Conservation (phyloP, 352 stramenopile genomes). For the Pythium aristosporum region DNA sequence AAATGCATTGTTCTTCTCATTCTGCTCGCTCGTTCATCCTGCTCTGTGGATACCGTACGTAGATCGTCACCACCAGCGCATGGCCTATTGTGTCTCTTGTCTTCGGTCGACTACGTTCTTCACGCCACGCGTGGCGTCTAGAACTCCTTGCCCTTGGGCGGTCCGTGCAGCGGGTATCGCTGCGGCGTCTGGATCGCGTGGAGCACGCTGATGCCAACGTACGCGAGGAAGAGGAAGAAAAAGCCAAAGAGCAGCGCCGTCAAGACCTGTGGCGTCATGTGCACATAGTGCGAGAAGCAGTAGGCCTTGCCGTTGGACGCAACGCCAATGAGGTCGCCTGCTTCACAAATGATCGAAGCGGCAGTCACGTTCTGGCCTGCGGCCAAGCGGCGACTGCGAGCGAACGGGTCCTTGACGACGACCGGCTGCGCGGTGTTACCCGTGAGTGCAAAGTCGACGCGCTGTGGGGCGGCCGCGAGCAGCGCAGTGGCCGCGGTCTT, state of each 20-base stretch:
- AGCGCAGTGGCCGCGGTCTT: constrained; percentile 39
- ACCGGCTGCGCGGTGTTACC: constrained; percentile 41
- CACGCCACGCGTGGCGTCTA: constrained; percentile 16
- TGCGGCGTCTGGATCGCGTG: constrained; percentile 77
- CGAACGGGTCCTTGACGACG: constrained; percentile 26
- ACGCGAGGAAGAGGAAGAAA: constrained; percentile 81
- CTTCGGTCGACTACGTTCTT: neutral
- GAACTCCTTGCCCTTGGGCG: constrained; percentile 83
- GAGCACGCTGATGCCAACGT: constrained; percentile 65
- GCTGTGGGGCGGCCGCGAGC: constrained; percentile 29
- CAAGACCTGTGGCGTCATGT: constrained; percentile 78
- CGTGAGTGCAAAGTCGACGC: constrained; percentile 66
- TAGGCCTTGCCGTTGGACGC: constrained; percentile 56
- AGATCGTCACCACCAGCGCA: too few species aligned
- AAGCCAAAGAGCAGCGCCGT: constrained; percentile 72
- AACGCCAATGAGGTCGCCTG: constrained; percentile 56
- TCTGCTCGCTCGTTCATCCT: neutral
- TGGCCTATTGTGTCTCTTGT: too few species aligned
- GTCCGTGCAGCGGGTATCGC: constrained; percentile 66
- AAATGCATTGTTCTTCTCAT: constrained; percentile 11
- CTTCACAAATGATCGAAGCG: constrained; percentile 49
- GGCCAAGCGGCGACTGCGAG: constrained; percentile 30
- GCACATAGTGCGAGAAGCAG: constrained; percentile 86
- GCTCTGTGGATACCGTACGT: neutral
- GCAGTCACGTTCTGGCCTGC: constrained; percentile 22